phyloP scores from a whole-genome alignment of 306 rosid species.

The Erythrophleum fordii region DNA sequence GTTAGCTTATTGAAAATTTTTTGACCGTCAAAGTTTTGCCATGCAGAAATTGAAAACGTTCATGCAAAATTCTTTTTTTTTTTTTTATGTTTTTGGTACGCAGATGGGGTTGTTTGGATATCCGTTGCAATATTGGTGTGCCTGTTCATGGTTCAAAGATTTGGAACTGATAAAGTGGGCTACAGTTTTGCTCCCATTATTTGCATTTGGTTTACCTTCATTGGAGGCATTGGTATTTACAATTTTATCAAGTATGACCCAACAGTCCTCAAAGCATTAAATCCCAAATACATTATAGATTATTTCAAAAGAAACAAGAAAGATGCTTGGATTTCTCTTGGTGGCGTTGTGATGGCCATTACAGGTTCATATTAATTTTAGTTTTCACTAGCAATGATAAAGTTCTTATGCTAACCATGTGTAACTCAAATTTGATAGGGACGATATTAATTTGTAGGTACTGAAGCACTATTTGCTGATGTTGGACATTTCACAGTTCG shows the following conservation, averaged over 20 bases:
- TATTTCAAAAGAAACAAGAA: conserved; percentile 69
- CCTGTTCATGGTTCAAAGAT: conserved; percentile 70
- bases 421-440: background rate
- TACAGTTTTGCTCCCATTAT: conserved; percentile 81
- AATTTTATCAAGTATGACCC: conserved; percentile 72
- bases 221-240: conserved; percentile 65
- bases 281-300: conserved; percentile 63
- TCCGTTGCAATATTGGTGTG: conserved; percentile 61
- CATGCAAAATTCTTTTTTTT: background rate
- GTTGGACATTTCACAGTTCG: conserved; percentile 81
- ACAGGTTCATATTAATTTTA: conserved; percentile 49
- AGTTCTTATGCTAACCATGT: background rate
- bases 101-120: conserved; percentile 64
- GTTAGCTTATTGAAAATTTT: no score
- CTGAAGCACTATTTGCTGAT: conserved; percentile 89
- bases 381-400: background rate
- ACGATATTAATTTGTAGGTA: conserved; percentile 50
- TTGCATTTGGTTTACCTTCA: conserved; percentile 72
- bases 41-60: background rate
- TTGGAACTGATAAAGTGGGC: conserved; percentile 87
- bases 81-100: background rate
- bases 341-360: conserved; percentile 68
- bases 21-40: no score
- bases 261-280: conserved; percentile 63
- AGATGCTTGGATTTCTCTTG: conserved; percentile 90